Base-by-base conservation (phyloP, 345 rosid genomes). In the Sonneratia caseolaris region DNA sequence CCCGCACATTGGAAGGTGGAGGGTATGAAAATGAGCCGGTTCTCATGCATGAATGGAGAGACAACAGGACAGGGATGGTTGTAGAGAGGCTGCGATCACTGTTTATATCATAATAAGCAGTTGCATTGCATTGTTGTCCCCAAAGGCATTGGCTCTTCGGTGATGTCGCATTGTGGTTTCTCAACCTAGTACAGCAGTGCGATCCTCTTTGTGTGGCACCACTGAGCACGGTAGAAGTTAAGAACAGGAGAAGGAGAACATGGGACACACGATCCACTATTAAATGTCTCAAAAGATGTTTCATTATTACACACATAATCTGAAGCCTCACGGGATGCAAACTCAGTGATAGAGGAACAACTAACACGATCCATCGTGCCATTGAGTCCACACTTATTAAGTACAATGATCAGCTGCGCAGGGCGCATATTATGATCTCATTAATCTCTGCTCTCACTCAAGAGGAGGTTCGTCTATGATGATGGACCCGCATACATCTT, bases 401-500 rank as follows among this genome's bases (percentile, higher is more conserved):
- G 18, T 37, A 70, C 72, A 32, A 37, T 37, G 37, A 37, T 15
- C 72, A 37, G 65, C 37, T n/a, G 40, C 32, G 0, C 32, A 27
- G 1, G 32, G 8, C 35, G 53, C 47, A 68, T 51, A 43, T 68
- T 35, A n/a, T 27, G 32, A 27, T 27, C 32, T 27, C 11, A 22
- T 16, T 56, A 22, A 27, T 56, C n/a, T 27, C 27, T 22, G 65
- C 37, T 61, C 65, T 3, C 14, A 13, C 37, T 4, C 11, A 42
- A 9, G 35, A 22, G 65, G 65, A 22, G 37, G 36, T 22, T n/a
- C 36, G 65, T 8, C 43, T 78, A 84, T 24, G 85, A 78, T 13
- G 87, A 79, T 35, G 89, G 74, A 66, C 74, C 72, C 0, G 72
- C 32, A 48, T 40, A 67, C 21, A 72, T 40, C 38, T 27, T 69